These are phyloP conservation scores for Raffaelea ambrosiae DNA, from an alignment of 2,329 filamentous ascomycete genomes.

Conservation along the genomic window DNA sequence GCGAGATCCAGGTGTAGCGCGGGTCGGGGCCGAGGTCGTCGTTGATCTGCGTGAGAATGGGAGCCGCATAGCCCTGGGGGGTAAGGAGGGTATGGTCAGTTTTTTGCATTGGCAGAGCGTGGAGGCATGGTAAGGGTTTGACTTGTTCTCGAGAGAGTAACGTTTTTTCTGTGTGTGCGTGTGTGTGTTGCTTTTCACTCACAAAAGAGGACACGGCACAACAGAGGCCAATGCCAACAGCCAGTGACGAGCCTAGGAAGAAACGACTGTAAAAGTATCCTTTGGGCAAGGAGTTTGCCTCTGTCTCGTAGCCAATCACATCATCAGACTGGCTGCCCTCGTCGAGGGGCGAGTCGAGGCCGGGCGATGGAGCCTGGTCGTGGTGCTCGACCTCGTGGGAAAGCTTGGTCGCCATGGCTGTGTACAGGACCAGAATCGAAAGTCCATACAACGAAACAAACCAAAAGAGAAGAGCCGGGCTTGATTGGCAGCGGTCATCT, in stretches of 20 bases:
- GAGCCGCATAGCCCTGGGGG: neutral
- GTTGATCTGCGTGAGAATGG: slow-evolving; percentile 3
- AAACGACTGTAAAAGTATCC: neutral
- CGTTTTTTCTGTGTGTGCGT: no score
- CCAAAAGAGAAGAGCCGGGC: neutral
- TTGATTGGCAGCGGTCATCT: neutral
- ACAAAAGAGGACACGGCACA: neutral
- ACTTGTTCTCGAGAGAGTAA: no score
- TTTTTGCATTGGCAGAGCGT: neutral
- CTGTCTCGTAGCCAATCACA: neutral
- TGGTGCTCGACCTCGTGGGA: neutral
- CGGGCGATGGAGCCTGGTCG: neutral
- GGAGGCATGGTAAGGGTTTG: no score
- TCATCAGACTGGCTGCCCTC: neutral
- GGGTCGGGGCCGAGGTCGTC: slow-evolving; percentile 1
- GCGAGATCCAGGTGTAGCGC: slow-evolving; percentile 18
- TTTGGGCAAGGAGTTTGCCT: neutral
- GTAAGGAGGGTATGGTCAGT: no score
- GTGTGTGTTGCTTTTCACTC: neutral
- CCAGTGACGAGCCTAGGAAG: neutral
- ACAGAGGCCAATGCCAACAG: neutral
- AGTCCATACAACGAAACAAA: neutral
- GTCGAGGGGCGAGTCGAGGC: neutral
- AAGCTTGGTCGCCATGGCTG: neutral
- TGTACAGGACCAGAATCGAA: neutral